Base-by-base conservation (phyloP, 1,139 yeast species). In the Pneumocystis sp. region DNA sequence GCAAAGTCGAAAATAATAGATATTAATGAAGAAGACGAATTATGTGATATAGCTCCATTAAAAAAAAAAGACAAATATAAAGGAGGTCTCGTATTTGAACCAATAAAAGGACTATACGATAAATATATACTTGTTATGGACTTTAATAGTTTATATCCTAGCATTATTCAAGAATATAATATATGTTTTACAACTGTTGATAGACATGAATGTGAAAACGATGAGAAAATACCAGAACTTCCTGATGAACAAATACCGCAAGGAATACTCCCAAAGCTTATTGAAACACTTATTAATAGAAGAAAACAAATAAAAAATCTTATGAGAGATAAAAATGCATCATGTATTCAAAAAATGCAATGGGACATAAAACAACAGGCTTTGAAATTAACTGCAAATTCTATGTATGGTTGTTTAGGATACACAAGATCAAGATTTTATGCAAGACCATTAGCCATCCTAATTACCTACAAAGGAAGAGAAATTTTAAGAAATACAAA, bases 401-500 rank as follows among this genome's bases (percentile, higher is more conserved):
- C 98, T 40, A 93, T 95, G 97, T 95, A 95, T 77, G 99, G 99
- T 74, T 95, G 98, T 82, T 82, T 95, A 71, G 99, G 98, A 70
- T 91, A 86, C 75, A 87, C 87, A 12, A 83, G 87, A 72, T 90
- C 97, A 34, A 82, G 98, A 72, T 95, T 95, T 75, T 93, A 91
- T 73, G 99, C 98, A 15, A 86, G 89, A 73, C 97, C 97, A 0
- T 80, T 95, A 71, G 98, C 98, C 6, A 89, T 89, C 91, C 79
- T 95, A 73, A 96, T 91, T 64, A 95, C 99, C 0, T 87, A 85
- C 72, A 89, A 90, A 74, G 99, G 99, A 73, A 83, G 99, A 77
- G 97, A 95, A 75, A 90, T 91, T 74, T 81, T 95, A 72, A 87
- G 86, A 85, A 93, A 88, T 72, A 93, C 99, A 0, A 84, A 96